A percentile compares a stretch with the other conserved stretches of the same genome.
Conservation (phyloP, 768 basidiomycete genomes). For the Boletus rufocinnamomeus region DNA sequence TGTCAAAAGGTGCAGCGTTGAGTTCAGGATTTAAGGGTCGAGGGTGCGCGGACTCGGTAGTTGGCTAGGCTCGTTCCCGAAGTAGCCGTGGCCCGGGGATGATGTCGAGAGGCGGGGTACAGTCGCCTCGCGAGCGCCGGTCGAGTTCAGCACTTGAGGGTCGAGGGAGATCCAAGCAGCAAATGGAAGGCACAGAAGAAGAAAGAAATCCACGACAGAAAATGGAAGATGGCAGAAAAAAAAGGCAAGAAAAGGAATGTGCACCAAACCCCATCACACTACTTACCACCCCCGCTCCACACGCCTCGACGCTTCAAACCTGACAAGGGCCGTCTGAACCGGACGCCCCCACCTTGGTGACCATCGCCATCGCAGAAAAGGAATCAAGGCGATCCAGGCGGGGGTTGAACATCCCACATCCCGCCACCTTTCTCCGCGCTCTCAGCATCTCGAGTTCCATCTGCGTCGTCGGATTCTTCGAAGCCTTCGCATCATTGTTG, state of each 20-base stretch:
- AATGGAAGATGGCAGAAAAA: neutral
- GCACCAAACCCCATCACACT: neutral
- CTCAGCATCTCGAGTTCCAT: slow-evolving; percentile 13
- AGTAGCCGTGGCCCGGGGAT: neutral
- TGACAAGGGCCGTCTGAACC: neutral
- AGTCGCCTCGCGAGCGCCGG: neutral
- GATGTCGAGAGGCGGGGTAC: neutral
- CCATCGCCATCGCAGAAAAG: neutral
- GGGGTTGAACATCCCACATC: neutral
- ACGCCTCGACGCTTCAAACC: neutral
- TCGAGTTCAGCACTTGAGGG: neutral
- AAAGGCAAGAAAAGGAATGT: neutral
- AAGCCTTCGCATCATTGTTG: neutral
- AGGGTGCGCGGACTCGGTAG: neutral
- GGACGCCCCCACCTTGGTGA: neutral
- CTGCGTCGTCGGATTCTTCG: slow-evolving; percentile 1
- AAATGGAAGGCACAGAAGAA: neutral
- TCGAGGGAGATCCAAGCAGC: neutral
- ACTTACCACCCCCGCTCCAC: neutral
- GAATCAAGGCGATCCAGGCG: neutral
- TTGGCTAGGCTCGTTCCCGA: neutral
- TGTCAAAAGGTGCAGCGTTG: neutral
- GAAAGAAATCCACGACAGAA: neutral
- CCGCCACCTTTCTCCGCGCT: slow-evolving; percentile 5
- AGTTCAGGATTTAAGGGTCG: neutral